phyloP scores from a whole-genome alignment of 2,329 filamentous ascomycete species.

The Erysiphe neolycopersici region DNA sequence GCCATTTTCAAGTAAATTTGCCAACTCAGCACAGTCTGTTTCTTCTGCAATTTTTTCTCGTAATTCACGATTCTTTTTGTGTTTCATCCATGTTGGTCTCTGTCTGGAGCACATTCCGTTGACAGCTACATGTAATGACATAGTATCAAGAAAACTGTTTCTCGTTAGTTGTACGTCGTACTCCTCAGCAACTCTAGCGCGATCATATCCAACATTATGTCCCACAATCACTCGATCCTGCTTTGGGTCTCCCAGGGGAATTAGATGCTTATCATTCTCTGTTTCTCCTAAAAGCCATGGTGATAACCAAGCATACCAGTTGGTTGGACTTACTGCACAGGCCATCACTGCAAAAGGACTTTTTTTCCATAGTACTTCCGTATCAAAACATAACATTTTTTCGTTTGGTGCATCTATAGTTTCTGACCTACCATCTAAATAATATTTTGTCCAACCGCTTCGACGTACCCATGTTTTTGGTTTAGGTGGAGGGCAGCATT shows the following conservation, averaged over 20 bases:
- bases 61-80: conserved; percentile 69
- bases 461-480: conserved; percentile 45
- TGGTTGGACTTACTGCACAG: conserved; percentile 63
- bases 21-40: conserved; percentile 43
- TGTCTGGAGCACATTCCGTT: conserved; percentile 98
- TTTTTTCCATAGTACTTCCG: conserved; percentile 88
- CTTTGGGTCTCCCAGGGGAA: conserved; percentile 58
- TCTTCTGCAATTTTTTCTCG: conserved; percentile 53
- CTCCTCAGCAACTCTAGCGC: conserved; percentile 68
- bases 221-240: conserved; percentile 59
- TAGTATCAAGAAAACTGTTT: conserved; percentile 82
- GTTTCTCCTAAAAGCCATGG: conserved; percentile 80
- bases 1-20: conserved; percentile 39
- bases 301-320: conserved; percentile 95
- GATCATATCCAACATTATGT: conserved; percentile 88
- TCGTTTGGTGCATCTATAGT: conserved; percentile 53
- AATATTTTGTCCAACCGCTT: conserved; percentile 92
- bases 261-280: conserved; percentile 47
- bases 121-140: conserved; percentile 92
- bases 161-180: conserved; percentile 61
- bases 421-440: conserved; percentile 44
- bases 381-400: conserved; percentile 70
- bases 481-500: conserved; percentile 27
- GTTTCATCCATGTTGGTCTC: conserved; percentile 89
- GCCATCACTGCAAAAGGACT: conserved; percentile 90